phyloP scores from a whole-genome alignment of 2,329 filamentous ascomycete species.

The Cladophialophora exuberans region DNA sequence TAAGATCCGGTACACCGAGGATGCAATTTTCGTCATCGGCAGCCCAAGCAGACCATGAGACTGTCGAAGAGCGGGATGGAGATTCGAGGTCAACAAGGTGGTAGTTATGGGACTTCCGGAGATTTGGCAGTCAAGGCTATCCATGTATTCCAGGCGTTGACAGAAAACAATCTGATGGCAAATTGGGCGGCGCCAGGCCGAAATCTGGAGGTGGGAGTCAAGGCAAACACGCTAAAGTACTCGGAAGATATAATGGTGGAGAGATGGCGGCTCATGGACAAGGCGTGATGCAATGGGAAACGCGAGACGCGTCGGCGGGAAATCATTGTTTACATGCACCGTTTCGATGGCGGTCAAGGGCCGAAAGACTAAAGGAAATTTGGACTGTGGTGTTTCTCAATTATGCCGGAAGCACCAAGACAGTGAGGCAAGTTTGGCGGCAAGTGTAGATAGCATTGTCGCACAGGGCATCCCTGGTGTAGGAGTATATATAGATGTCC shows the following conservation, averaged over 20 bases:
- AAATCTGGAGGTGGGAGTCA: conserved; percentile 10
- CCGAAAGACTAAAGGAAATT: conserved; percentile 14
- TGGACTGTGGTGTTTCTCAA: not conserved
- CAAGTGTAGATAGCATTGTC: not conserved
- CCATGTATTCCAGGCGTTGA: not conserved
- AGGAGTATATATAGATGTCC: no score
- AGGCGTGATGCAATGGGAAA: conserved; percentile 1
- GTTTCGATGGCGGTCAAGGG: conserved; percentile 3
- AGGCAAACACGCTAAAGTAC: conserved; percentile 2
- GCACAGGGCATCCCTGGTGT: no score
- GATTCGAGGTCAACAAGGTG: not conserved
- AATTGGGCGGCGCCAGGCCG: conserved; percentile 20
- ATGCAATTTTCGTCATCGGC: no score
- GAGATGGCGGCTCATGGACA: not conserved
- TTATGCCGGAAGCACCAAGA: not conserved
- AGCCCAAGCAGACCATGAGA: no score
- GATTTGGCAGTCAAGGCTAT: not conserved
- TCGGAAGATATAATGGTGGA: not conserved
- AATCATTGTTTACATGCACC: conserved; percentile 24
- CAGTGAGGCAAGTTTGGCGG: not conserved
- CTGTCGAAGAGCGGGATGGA: no score
- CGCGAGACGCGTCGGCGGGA: conserved; percentile 15
- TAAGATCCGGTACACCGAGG: no score
- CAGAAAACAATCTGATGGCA: conserved; percentile 11
- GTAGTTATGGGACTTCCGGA: not conserved